Conservation (phyloP, 1,284 basidiomycete genomes). For the Butyriboletus pseudospeciosus region DNA sequence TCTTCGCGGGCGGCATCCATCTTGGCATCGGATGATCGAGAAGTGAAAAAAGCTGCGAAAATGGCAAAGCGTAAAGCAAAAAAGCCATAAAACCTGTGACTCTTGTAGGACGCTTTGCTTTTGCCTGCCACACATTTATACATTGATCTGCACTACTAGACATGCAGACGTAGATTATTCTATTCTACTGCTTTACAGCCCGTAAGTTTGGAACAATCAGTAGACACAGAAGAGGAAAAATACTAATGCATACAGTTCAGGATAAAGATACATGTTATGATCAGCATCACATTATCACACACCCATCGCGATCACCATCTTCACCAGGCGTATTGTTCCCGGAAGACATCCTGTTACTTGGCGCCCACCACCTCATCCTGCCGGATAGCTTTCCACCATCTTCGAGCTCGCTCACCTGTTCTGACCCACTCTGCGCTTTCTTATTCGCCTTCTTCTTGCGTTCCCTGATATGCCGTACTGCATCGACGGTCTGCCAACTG, state of each 20-base stretch:
- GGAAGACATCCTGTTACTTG: constrained; percentile 17
- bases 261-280: constrained; percentile 22
- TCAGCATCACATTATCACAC: constrained; percentile 41
- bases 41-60: constrained; percentile 18
- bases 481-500: constrained; percentile 80
- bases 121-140: constrained; percentile 8
- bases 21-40: constrained; percentile 9
- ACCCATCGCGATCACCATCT: constrained; percentile 40
- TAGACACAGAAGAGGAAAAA: constrained; percentile 8
- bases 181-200: constrained; percentile 9
- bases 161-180: constrained; percentile 11
- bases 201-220: constrained; percentile 18
- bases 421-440: constrained; percentile 37
- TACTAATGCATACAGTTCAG: constrained; percentile 23
- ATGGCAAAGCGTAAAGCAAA: constrained; percentile 24
- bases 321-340: constrained; percentile 28
- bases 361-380: constrained; percentile 26
- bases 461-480: constrained; percentile 57
- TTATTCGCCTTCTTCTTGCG: constrained; percentile 45
- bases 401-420: constrained; percentile 26
- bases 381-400: constrained; percentile 11
- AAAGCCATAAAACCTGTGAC: constrained; percentile 9
- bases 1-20: constrained; percentile 11
- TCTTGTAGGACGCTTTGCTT: constrained; percentile 11
- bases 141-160: constrained; percentile 14